Evolutionary conservation across 192 early-diverging fungal genomes (phyloP), one percentile per base, ranked within the genome.

Genomic region (Coemansia brasiliensis): DNA sequence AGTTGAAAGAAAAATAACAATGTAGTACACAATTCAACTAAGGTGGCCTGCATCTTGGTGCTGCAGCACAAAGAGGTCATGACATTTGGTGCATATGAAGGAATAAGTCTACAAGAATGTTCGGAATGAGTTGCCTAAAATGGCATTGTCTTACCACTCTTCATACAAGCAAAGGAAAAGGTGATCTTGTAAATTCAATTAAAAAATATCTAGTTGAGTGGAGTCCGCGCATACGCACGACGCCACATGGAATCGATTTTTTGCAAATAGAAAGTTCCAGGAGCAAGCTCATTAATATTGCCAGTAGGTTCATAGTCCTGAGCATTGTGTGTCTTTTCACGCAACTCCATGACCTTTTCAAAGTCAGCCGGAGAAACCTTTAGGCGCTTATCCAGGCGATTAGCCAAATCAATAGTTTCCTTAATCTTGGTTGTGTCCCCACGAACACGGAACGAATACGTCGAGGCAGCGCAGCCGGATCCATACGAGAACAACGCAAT

Each of bases 401-500:
- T 62, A 43, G 67, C 73, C 63, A 99, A 57, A 66, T 87, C 72
- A 29, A 99, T 67, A 1, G 73, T 81, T 22, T 69, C 15, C 27
- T 82, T 76, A 58, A 96, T 88, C 40, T 72, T 52, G 11, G 72
- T 62, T 51, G 88, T 88, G 41, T 87, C 82, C 21, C 72, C 79
- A 41, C 80, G 80, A 25, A 98, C 87, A 65, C 87, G 88, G 73
- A 96, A 79, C 24, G 94, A 96, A 75, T 94, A 94, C 83, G 96
- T 89, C 52, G 94, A 91, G 32, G 94, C 87, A 48, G 97, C 89
- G 32, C 95, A 90, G 37, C 97, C 97, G 5, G 93, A 95, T 50
- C 97, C 97, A 69, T 98, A 99, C 7, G 97, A 96, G 74, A 93
- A 99, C 54, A 96, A 27, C 22, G 84, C 83, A 22, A 99, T 70